Percentiles rank a stretch among this genome's conserved stretches.
Evolutionary conservation across 1,284 basidiomycete genomes (phyloP).

Genomic region (Tilletia walkeri): DNA sequence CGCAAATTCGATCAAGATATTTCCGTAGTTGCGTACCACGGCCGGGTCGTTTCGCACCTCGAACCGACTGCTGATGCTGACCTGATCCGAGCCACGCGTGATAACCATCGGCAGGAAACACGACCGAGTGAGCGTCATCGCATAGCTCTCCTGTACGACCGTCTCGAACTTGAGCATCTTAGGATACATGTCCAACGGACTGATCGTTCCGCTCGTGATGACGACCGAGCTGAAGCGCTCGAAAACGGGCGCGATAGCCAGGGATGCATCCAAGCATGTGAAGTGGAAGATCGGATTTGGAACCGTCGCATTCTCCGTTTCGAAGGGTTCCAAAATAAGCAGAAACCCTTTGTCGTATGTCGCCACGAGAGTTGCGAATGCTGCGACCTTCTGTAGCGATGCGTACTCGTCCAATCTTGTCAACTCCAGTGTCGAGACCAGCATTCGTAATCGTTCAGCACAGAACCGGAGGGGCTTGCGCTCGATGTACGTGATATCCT

Average conservation of each 20-base stretch:
- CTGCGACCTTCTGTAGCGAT: constrained; percentile 89
- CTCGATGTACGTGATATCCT: constrained; percentile 99
- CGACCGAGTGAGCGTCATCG: constrained; percentile 95
- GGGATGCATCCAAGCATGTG: constrained; percentile 92
- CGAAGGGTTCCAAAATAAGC: constrained; percentile 95
- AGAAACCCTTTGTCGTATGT: constrained; percentile 99
- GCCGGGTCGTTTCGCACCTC: constrained; percentile 99
- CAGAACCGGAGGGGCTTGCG: constrained; percentile 93
- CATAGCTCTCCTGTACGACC: constrained; percentile 92
- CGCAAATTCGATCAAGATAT: constrained; percentile 94
- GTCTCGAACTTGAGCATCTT: constrained; percentile 99
- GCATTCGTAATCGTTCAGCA: constrained; percentile 87
- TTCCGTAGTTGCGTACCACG: constrained; percentile 97
- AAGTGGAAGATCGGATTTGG: constrained; percentile 99
- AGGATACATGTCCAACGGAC: constrained; percentile 98
- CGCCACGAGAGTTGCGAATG: constrained; percentile 92
- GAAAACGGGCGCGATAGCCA: constrained; percentile 97
- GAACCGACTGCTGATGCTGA: constrained; percentile 97
- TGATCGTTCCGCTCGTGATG: constrained; percentile 97
- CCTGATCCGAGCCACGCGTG: constrained; percentile 95
- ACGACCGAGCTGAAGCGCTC: constrained; percentile 97
- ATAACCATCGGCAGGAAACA: constrained; percentile 98
- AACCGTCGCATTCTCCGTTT: constrained; percentile 96
- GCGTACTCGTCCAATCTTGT: constrained; percentile 87
- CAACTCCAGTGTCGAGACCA: constrained; percentile 89